phyloP scores from a whole-genome alignment of 306 rosid species.

The Prunus armeniaca region DNA sequence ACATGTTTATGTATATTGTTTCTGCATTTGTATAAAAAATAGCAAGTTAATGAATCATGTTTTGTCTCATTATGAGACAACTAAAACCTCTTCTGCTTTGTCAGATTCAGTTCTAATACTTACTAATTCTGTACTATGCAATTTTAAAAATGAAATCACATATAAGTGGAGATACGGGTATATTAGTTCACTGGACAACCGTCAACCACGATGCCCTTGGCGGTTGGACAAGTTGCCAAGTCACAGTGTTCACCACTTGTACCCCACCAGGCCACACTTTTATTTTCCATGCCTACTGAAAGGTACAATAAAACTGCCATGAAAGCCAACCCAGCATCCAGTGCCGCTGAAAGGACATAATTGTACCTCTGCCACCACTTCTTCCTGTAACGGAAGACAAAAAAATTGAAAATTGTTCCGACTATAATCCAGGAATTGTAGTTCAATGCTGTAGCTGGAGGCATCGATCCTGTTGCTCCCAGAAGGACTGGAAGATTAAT shows the following conservation, averaged over 20 bases:
- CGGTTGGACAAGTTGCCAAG: constrained; percentile 66
- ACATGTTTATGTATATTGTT: neutral
- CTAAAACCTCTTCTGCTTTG: neutral
- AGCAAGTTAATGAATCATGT: neutral
- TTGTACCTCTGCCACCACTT: constrained; percentile 92
- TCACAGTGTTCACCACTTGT: constrained; percentile 67
- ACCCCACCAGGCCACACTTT: constrained; percentile 70
- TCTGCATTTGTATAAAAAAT: neutral
- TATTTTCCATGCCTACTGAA: constrained; percentile 51
- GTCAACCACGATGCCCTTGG: constrained; percentile 48
- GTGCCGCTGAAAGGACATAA: constrained; percentile 75
- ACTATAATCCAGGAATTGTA: constrained; percentile 69
- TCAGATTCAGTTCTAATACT: constrained; percentile 4
- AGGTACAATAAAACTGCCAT: constrained; percentile 69
- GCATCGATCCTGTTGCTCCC: constrained; percentile 78
- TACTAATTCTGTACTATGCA: neutral
- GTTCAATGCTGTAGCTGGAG: constrained; percentile 75
- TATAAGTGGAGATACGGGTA: neutral
- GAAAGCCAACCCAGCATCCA: constrained; percentile 86
- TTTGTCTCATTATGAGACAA: neutral
- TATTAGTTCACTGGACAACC: constrained; percentile 49
- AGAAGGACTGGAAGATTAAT: constrained; percentile 85
- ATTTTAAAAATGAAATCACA: neutral
- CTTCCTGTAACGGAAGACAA: constrained; percentile 70
- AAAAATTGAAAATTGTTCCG: constrained; percentile 76